Conservation (phyloP, 768 basidiomycete genomes). For the Myochromella boudieri region DNA sequence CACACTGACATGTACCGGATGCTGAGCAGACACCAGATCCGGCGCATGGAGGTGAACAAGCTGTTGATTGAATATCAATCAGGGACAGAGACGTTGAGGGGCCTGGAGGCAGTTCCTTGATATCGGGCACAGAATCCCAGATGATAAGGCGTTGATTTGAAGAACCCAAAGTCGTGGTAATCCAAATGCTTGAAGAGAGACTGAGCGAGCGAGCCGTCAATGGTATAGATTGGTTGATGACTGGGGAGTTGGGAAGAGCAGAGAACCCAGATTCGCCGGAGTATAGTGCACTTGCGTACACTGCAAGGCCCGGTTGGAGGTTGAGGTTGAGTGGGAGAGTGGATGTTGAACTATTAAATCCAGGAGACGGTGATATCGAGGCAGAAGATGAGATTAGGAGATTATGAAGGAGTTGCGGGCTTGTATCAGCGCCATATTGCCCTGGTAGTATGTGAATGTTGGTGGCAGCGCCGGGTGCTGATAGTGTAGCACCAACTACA, state of each 20-base stretch:
- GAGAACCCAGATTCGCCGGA: constrained; percentile 53
- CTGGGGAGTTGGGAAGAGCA: constrained; percentile 40
- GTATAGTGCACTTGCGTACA: constrained; percentile 52
- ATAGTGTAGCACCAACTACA: constrained; percentile 59
- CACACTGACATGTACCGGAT: constrained; percentile 68
- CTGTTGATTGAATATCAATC: constrained; percentile 54
- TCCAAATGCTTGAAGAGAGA: constrained; percentile 57
- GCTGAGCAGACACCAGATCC: constrained; percentile 59
- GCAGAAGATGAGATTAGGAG: constrained; percentile 55
- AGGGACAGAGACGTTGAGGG: constrained; percentile 51
- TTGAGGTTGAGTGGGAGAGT: constrained; percentile 53
- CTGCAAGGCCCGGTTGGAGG: constrained; percentile 54
- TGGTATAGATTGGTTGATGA: constrained; percentile 38
- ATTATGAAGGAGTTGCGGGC: constrained; percentile 57
- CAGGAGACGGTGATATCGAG: constrained; percentile 47
- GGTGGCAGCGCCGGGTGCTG: constrained; percentile 45
- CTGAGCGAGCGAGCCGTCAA: constrained; percentile 50
- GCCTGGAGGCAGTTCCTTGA: constrained; percentile 60
- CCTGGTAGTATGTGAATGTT: constrained; percentile 58
- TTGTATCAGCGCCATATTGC: constrained; percentile 58
- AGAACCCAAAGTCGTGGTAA: constrained; percentile 46
- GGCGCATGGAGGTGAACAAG: constrained; percentile 72
- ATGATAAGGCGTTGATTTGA: constrained; percentile 54
- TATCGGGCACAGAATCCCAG: constrained; percentile 82
- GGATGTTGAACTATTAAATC: constrained; percentile 52